phyloP scores from a whole-genome alignment of 164 flowering plant genomes.

The Annona cherimola region DNA sequence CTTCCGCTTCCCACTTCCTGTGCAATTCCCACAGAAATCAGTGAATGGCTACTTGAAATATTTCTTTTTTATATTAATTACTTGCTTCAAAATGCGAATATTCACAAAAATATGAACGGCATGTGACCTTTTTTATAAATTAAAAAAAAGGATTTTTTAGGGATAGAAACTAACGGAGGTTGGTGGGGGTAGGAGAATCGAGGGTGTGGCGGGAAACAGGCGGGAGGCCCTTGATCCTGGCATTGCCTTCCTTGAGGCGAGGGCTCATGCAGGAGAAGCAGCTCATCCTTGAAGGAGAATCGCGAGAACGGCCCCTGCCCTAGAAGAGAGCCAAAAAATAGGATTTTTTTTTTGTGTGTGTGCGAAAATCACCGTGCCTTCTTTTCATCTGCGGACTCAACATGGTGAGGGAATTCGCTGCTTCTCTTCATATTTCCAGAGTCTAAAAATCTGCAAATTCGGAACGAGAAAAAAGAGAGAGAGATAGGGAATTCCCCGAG shows the following conservation, averaged over 20 bases:
- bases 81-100: not conserved
- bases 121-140: not conserved
- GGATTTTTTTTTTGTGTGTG: too few species aligned
- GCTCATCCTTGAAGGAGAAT: constrained; percentile 13
- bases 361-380: not conserved
- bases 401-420: not conserved
- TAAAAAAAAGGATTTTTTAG: not conserved
- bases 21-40: not conserved
- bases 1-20: not conserved
- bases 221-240: constrained; percentile 16
- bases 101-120: not conserved
- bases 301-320: not conserved
- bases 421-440: not conserved
- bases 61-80: too few species aligned
- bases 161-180: not conserved
- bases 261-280: constrained; percentile 27
- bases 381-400: not conserved
- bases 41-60: too few species aligned
- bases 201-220: constrained; percentile 11
- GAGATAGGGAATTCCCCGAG: not conserved
- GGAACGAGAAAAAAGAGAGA: not conserved
- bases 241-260: constrained; percentile 16
- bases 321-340: not conserved
- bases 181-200: not conserved
- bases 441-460: not conserved